Percentiles rank a stretch among this genome's conserved stretches.
Evolutionary conservation across 768 basidiomycete species (phyloP).

Genomic region (Gymnopilus junonius): DNA sequence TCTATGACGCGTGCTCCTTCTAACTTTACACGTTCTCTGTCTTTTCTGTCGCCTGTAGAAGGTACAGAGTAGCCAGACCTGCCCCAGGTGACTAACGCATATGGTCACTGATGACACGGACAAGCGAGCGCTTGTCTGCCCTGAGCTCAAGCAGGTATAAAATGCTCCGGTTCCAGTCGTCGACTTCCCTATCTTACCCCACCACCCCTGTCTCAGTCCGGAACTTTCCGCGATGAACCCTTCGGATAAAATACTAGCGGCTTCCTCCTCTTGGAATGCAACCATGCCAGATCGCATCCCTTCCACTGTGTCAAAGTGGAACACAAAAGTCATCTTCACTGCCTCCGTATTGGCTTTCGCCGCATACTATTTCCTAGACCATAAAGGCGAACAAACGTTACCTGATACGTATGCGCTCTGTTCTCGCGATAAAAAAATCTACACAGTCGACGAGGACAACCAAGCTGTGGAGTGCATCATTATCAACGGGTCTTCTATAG

Average conservation of each 20-base stretch:
- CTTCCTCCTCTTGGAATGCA: too few species aligned
- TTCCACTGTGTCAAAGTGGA: background rate
- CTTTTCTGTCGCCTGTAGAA: too few species aligned
- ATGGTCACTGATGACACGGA: too few species aligned
- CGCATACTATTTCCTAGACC: background rate
- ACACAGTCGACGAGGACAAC: constrained; percentile 64
- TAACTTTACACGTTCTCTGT: too few species aligned
- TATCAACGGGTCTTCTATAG: constrained; percentile 53
- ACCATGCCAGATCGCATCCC: background rate
- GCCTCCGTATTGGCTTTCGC: background rate
- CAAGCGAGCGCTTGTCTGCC: too few species aligned
- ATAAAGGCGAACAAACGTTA: background rate
- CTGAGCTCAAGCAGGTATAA: background rate
- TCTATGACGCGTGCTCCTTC: too few species aligned
- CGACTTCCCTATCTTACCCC: background rate
- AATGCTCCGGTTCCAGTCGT: background rate
- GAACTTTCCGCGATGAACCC: too few species aligned
- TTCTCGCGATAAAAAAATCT: constrained; percentile 55
- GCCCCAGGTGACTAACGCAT: too few species aligned
- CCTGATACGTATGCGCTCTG: constrained; percentile 59
- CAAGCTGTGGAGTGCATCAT: constrained; percentile 65
- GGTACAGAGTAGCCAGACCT: too few species aligned
- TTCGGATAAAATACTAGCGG: too few species aligned
- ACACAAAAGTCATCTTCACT: background rate
- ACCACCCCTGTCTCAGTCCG: too few species aligned